Evolutionary conservation across 495 filamentous ascomycete genomes (phyloP), one percentile per base, ranked within the genome.

Genomic region (Pseudevernia furfuracea): DNA sequence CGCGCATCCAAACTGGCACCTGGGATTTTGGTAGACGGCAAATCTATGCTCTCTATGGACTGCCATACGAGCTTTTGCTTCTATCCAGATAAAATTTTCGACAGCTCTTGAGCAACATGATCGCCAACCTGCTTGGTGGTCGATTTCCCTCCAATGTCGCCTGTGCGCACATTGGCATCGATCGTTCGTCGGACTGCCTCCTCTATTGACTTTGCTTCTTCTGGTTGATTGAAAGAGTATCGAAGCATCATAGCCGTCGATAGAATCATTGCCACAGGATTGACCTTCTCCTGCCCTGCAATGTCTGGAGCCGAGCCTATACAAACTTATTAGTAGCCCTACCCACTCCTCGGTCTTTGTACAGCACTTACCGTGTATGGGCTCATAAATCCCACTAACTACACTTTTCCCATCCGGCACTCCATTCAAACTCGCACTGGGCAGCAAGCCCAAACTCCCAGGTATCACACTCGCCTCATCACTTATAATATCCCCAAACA

Each of bases 401-500:
- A 73, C 70, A 30, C 71, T 74, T 69, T 74, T 71, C 30, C 75
- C 86, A 78, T 96, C 92, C 1, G 94, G 94, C 55, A 95, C 85
- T 28, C 89, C 91, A 58, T 85, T 88, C 74, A 98, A 77, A 75
- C 88, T 92, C 10, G 94, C 94, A 75, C 88, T 92, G 14, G 94
- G 94, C 73, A 96, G 78, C 69, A 98, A 75, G 7, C 94, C 94
- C 71, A 98, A 84, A 63, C 86, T 91, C 3, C 94, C 94, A 11
- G 93, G 91, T 58, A 98, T 97, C 37, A 96, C 94, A 73, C 89
- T 93, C 11, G 94, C 93, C 82, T 98, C 94, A 72, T 98, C 94
- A 71, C 82, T 88, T 71, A 98, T 92, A 73, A 98, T 98, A 75
- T 98, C 94, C 65, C 94, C 94, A 73, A 96, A 96, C 67, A 98